Evolutionary conservation across 2,329 filamentous ascomycete genomes (phyloP), one percentile per base, ranked within the genome.

Genomic region (Beauveria pseudobassiana): DNA sequence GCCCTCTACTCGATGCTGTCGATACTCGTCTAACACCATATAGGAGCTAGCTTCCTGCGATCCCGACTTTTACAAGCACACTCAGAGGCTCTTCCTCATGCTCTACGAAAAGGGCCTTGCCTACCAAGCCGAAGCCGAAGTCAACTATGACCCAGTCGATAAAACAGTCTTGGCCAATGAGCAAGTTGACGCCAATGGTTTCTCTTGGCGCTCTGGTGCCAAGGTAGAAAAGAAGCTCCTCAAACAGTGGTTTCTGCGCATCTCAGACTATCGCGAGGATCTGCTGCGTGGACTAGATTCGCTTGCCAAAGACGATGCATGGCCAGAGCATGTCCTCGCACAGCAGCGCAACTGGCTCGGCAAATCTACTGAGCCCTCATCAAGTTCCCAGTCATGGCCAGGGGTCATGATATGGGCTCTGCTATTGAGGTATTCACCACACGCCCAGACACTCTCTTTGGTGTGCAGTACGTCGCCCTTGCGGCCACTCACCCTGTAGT

Each of bases 331-430:
- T 67, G 92, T 96, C 9, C 69, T 93, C 40, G 78, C 88, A 3
- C 92, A 95, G 85, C 92, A 96, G 73, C 86, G 82, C 68, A 91
- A 96, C 70, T 96, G 92, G 92, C 81, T 96, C 28, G 92, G 92
- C 30, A 90, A 87, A 69, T 95, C 90, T 1, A 78, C 79, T 10
- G 91, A 26, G 88, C 88, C 18, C 81, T 83, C 64, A 80, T 96
- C 70, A 86, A 84, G 67, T 96, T 96, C 64, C 82, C 83, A 1
- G 72, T 93, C 43, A 67, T 81, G 65, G 74, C 76, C 9, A 70
- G 75, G 57, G 73, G 76, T 63, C 68, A 75, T 65, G 69, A 75
- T 53, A 63, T 78, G 58, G 69, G 75, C 30, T 74, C 79, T 5
- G 73, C 79, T 24, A 79, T 95, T 42, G 82, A 90, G 66, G 87